A percentile compares a stretch with the other conserved stretches of the same genome.
Conservation (phyloP, 2,329 filamentous ascomycete genomes). For the Hypoxylon sp. region DNA sequence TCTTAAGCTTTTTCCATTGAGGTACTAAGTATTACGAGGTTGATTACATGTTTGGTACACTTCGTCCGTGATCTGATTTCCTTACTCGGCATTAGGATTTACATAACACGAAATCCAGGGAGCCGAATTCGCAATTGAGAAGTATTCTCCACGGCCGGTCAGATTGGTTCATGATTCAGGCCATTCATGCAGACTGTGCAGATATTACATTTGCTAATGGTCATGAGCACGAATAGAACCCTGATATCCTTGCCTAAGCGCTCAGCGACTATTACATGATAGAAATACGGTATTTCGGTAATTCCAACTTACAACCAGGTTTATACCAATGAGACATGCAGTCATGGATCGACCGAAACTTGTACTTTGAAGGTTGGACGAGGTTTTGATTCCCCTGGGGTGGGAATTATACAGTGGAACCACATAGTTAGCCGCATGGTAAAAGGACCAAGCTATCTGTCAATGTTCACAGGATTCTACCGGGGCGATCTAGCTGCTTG, state of each 20-base stretch:
- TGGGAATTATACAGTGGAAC: neutral
- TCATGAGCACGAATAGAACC: neutral
- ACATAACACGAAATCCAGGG: neutral
- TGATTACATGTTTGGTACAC: neutral
- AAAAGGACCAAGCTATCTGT: neutral
- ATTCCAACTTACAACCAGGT: neutral
- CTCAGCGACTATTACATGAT: constrained; percentile 1
- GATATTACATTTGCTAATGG: neutral
- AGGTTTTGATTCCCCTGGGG: neutral
- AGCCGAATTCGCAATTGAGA: neutral
- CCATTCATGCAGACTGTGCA: constrained; percentile 10
- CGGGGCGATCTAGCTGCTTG: neutral
- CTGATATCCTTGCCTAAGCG: neutral
- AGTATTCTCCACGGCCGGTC: neutral
- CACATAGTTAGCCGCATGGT: neutral
- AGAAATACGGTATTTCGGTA: neutral
- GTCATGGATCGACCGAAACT: neutral
- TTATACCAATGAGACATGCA: neutral
- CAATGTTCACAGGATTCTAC: neutral
- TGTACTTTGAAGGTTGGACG: neutral
- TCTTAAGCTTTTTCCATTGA: constrained; percentile 13
- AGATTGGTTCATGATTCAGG: neutral
- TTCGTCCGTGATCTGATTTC: neutral
- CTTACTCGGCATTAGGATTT: neutral
- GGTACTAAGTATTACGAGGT: neutral